phyloP scores from a whole-genome alignment of 306 rosid genomes.

The Pachyrhizus erosus region DNA sequence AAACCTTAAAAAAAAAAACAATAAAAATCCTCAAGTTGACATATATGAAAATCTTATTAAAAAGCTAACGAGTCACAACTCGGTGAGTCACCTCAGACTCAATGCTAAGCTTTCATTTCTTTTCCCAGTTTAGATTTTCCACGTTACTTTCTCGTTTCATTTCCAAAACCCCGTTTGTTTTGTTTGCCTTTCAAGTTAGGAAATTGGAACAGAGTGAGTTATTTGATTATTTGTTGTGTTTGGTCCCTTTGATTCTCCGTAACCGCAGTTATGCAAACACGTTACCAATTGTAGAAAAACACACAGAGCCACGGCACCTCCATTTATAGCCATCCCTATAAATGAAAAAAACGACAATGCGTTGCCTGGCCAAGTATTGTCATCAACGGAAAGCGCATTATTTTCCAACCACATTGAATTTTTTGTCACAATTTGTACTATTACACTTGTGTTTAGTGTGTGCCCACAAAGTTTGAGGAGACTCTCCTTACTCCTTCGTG shows the following conservation, averaged over 20 bases:
- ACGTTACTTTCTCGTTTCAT: conserved; percentile 28
- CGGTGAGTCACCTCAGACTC: conserved; percentile 50
- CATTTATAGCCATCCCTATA: conserved; percentile 1
- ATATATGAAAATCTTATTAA: conserved; percentile 37
- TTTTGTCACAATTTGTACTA: not conserved
- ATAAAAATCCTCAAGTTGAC: conserved; percentile 60
- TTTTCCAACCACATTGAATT: not conserved
- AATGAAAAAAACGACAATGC: conserved; percentile 38
- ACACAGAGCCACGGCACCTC: not conserved
- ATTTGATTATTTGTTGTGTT: not conserved
- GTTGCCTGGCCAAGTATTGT: not conserved
- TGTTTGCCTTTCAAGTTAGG: conserved; percentile 29
- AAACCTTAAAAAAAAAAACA: conserved; percentile 36
- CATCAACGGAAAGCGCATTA: conserved; percentile 19
- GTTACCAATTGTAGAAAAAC: not conserved
- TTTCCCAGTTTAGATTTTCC: conserved; percentile 29
- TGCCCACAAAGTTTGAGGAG: not conserved
- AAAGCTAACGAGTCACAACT: conserved; percentile 55
- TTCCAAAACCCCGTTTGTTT: conserved; percentile 35
- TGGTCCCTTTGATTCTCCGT: not conserved
- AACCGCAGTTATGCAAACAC: too few species aligned
- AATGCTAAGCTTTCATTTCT: not conserved
- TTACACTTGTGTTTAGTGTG: not conserved
- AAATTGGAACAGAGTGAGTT: conserved; percentile 4
- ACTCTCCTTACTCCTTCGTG: not conserved